These are phyloP conservation scores for Penicillium pancosmium DNA, from an alignment of 495 filamentous ascomycete genomes.

Conservation along the genomic window DNA sequence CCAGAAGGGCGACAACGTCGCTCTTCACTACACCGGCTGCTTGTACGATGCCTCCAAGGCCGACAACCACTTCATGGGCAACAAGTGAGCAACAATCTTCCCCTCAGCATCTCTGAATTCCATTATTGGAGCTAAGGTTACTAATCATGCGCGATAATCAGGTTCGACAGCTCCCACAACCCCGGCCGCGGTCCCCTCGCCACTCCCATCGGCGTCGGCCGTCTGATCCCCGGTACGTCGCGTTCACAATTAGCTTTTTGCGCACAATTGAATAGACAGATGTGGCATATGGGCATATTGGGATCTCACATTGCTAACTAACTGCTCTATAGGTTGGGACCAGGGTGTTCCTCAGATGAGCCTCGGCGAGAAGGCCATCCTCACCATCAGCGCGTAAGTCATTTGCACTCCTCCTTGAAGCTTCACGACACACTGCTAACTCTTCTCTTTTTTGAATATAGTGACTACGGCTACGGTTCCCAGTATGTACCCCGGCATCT, in stretches of 20 bases:
- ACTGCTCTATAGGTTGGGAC: slow-evolving; percentile 71
- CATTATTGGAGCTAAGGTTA: background rate
- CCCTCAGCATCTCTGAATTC: slow-evolving; percentile 2
- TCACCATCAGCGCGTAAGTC: slow-evolving; percentile 75
- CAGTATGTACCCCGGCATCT: slow-evolving; percentile 50
- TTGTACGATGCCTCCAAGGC: slow-evolving; percentile 63
- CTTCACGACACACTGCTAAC: slow-evolving; percentile 26
- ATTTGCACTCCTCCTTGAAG: background rate
- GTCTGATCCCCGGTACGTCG: slow-evolving; percentile 73
- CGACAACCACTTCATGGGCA: slow-evolving; percentile 50
- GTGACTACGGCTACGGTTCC: slow-evolving; percentile 80
- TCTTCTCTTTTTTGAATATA: slow-evolving; percentile 30
- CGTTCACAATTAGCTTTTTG: background rate
- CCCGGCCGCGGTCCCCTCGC: slow-evolving; percentile 56
- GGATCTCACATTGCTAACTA: background rate
- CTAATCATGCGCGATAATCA: slow-evolving; percentile 32
- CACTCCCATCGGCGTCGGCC: slow-evolving; percentile 70
- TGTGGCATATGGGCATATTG: background rate
- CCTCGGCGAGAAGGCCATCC: slow-evolving; percentile 75
- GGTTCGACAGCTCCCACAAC: slow-evolving; percentile 75
- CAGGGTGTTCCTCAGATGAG: slow-evolving; percentile 80
- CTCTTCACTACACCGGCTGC: slow-evolving; percentile 83
- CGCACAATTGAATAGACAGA: background rate
- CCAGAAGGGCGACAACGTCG: slow-evolving; percentile 63
- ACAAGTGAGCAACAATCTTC: slow-evolving; percentile 40